A percentile compares a stretch with the other conserved stretches of the same genome.
Conservation (phyloP, 2,329 filamentous ascomycete species). For the Fusarium compactum region DNA sequence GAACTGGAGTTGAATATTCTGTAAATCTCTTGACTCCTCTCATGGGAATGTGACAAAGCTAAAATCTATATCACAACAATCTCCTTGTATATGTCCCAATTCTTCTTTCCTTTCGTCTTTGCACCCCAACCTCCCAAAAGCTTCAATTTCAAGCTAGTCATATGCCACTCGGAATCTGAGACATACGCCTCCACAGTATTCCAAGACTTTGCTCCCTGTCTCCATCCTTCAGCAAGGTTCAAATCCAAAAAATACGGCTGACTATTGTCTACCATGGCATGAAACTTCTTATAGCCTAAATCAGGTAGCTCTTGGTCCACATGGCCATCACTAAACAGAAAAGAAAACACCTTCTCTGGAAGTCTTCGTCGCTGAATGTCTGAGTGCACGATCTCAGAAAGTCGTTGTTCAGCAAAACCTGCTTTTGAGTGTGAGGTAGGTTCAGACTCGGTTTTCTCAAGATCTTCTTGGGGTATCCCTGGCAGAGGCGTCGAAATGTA, state of each 20-base stretch:
- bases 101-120: background rate
- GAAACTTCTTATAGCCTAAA: fast-evolving
- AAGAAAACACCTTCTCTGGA: background rate
- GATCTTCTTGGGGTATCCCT: background rate
- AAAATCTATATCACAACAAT: background rate
- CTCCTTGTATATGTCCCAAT: background rate
- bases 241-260: fast-evolving
- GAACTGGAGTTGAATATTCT: background rate
- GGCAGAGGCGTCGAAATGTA: background rate
- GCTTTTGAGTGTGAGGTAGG: fast-evolving
- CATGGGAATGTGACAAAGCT: background rate
- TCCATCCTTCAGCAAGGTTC: background rate
- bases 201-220: background rate
- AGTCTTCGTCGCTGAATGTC: background rate
- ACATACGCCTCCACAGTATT: background rate
- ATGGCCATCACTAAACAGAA: background rate
- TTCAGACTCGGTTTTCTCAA: background rate
- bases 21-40: background rate
- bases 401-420: fast-evolving
- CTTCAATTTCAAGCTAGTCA: background rate
- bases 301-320: fast-evolving
- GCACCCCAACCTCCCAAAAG: background rate
- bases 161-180: background rate
- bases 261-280: fast-evolving
- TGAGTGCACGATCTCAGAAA: background rate